Percentiles rank a stretch among this genome's conserved stretches.
These are phyloP conservation scores for Ceratocystis albifundus DNA, from an alignment of 2,329 filamentous ascomycete genomes.

Conservation along the genomic window DNA sequence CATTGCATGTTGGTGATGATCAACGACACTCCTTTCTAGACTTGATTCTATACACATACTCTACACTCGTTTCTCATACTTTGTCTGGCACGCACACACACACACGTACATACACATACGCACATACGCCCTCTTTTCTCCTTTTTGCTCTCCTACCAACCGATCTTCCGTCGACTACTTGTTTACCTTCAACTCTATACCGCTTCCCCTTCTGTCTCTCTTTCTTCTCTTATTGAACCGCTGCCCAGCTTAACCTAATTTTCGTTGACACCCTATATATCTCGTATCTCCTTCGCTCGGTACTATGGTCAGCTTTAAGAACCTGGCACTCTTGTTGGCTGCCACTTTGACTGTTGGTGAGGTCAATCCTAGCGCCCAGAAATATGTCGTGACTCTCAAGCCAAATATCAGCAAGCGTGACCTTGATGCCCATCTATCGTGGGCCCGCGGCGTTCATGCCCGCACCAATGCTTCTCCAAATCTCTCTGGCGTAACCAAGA, in stretches of 20 bases:
- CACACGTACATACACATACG: not conserved
- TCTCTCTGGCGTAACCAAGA: constrained; percentile 30
- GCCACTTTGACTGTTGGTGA: constrained; percentile 25
- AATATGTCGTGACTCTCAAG: constrained; percentile 39
- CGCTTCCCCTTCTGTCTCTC: not conserved
- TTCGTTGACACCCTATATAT: not conserved
- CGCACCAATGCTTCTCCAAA: constrained; percentile 29
- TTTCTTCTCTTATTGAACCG: not conserved
- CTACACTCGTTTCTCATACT: not conserved
- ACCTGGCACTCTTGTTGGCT: constrained; percentile 23
- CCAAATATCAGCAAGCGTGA: constrained; percentile 28
- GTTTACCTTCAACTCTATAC: not conserved
- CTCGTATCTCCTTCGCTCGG: not conserved
- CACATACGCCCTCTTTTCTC: not conserved
- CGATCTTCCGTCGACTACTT: no score
- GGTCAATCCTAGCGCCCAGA: constrained; percentile 29
- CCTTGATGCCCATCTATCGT: constrained; percentile 31
- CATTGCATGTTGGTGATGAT: constrained; percentile 3
- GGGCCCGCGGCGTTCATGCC: constrained; percentile 29
- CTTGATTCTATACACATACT: not conserved
- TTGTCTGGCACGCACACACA: not conserved
- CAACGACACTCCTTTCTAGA: constrained; percentile 6
- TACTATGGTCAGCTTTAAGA: constrained; percentile 25
- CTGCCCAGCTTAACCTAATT: not conserved
- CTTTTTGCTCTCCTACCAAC: no score